Evolutionary conservation across 306 rosid species (phyloP).

Genomic region (Inga oerstediana): DNA sequence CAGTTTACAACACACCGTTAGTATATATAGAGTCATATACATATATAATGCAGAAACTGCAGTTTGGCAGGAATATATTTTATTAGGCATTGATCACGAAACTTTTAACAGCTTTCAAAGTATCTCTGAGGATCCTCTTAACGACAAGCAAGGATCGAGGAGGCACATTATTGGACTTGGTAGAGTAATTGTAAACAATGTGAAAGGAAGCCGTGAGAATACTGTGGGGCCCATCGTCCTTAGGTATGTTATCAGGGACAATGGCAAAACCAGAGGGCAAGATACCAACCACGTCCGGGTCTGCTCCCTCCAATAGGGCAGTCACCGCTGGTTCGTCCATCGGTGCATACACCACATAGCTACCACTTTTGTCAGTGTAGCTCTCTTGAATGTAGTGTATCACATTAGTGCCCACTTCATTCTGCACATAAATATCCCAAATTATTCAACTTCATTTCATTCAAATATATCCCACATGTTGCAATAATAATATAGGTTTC

Average conservation of each 20-base stretch:
- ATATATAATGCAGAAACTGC: no score
- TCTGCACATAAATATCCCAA: slow-evolving; percentile 34
- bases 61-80: no score
- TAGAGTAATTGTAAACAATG: slow-evolving; percentile 25
- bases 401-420: slow-evolving; percentile 27
- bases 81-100: neutral
- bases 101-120: slow-evolving; percentile 38
- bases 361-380: slow-evolving; percentile 41
- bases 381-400: slow-evolving; percentile 58
- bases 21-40: no score
- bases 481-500: no score
- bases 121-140: slow-evolving; percentile 28
- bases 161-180: slow-evolving; percentile 7
- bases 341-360: slow-evolving; percentile 61
- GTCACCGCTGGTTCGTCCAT: slow-evolving; percentile 34
- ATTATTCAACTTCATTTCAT: no score
- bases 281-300: slow-evolving; percentile 43
- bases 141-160: slow-evolving; percentile 32
- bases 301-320: slow-evolving; percentile 39
- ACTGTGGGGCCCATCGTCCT: neutral
- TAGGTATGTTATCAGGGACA: slow-evolving; percentile 40
- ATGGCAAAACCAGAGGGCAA: slow-evolving; percentile 66
- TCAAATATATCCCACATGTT: no score
- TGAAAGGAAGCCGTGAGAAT: slow-evolving; percentile 52
- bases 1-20: no score